phyloP scores from a whole-genome alignment of 2,329 filamentous ascomycete genomes.

The Cadophora luteo-olivacea region DNA sequence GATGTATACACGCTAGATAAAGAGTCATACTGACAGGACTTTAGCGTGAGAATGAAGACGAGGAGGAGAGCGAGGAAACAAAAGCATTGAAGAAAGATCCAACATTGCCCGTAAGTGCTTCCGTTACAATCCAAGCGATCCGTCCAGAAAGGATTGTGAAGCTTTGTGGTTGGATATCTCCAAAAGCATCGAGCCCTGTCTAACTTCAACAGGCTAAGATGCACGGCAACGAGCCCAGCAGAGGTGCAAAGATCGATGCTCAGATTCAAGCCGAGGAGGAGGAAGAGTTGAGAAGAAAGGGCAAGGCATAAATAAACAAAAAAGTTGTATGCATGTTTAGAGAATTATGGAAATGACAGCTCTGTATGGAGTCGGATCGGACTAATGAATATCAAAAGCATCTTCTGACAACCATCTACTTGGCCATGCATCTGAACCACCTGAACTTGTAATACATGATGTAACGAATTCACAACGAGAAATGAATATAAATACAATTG shows the following conservation, averaged over 20 bases:
- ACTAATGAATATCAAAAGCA: not conserved
- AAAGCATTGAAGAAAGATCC: constrained; percentile 54
- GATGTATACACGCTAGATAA: not conserved
- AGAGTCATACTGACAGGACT: constrained; percentile 31
- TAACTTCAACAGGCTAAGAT: constrained; percentile 55
- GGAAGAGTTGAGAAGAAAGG: constrained; percentile 66
- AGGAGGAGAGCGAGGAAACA: constrained; percentile 46
- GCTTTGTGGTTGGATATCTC: too few species aligned
- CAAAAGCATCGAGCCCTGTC: not conserved
- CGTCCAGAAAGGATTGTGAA: not conserved
- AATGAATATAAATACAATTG: too few species aligned
- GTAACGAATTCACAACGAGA: too few species aligned
- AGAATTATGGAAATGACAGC: not conserved
- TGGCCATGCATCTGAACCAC: not conserved
- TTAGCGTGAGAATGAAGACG: constrained; percentile 51
- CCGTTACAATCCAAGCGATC: not conserved
- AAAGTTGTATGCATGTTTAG: not conserved
- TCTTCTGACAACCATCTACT: not conserved
- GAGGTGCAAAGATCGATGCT: constrained; percentile 75
- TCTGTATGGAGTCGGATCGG: not conserved
- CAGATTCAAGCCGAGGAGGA: constrained; percentile 73
- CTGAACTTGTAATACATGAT: too few species aligned
- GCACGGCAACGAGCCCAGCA: constrained; percentile 77
- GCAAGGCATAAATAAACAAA: constrained; percentile 45
- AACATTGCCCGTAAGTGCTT: constrained; percentile 57